Evolutionary conservation across 1,284 basidiomycete species (phyloP).

Genomic region (Thecaphora thlaspeos): DNA sequence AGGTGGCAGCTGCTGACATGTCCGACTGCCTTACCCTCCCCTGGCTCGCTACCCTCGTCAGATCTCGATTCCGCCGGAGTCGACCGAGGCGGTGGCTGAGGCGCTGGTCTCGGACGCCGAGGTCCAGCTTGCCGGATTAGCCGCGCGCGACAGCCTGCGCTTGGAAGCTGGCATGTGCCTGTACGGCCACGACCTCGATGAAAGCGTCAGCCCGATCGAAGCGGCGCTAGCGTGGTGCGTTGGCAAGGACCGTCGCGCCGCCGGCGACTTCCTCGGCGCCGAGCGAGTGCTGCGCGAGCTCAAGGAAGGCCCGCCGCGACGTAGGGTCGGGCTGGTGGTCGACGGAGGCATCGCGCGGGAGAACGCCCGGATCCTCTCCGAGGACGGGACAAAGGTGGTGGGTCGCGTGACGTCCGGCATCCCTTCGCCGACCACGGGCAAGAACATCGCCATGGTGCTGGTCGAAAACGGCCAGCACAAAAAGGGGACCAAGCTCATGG

Average conservation of each 20-base stretch:
- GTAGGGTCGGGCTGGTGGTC: constrained; percentile 80
- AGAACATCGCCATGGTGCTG: constrained; percentile 97
- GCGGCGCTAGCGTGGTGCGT: constrained; percentile 91
- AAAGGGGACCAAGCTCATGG: constrained; percentile 77
- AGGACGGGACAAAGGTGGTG: constrained; percentile 61
- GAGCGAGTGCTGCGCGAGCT: constrained; percentile 76
- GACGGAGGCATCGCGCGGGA: constrained; percentile 82
- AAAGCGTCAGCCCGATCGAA: constrained; percentile 77
- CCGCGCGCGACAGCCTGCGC: constrained; percentile 86
- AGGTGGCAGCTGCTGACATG: too few species aligned
- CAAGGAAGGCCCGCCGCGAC: constrained; percentile 70
- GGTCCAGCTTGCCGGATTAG: constrained; percentile 84
- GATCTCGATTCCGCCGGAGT: constrained; percentile 81
- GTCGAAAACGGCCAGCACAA: constrained; percentile 77
- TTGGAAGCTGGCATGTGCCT: constrained; percentile 98
- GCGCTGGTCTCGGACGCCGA: constrained; percentile 66
- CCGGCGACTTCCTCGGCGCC: constrained; percentile 75
- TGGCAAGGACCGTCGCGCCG: constrained; percentile 76
- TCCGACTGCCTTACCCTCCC: too few species aligned
- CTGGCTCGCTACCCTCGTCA: not conserved
- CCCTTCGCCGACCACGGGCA: constrained; percentile 82
- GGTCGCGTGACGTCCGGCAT: constrained; percentile 86
- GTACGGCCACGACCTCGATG: constrained; percentile 90
- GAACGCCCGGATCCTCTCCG: constrained; percentile 73
- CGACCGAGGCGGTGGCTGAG: constrained; percentile 72